These are phyloP conservation scores for Malassezia japonica DNA, from an alignment of 1,284 basidiomycete species.

Conservation along the genomic window DNA sequence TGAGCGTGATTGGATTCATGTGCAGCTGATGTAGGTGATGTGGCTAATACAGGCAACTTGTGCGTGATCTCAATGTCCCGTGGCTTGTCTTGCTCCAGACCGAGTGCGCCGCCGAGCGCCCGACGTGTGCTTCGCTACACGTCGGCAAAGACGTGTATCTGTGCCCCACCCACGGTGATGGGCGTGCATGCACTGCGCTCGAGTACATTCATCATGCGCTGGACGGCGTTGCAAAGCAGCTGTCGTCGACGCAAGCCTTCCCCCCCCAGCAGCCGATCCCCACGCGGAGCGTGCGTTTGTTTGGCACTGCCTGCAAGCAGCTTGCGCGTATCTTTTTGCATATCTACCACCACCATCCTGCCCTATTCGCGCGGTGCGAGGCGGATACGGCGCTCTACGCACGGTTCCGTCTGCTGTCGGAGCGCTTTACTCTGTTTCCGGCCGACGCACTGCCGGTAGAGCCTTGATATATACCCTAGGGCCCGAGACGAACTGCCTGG, in stretches of 20 bases:
- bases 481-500: constrained; percentile 4
- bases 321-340: constrained; percentile 91
- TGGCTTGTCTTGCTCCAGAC: constrained; percentile 75
- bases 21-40: constrained; percentile 3
- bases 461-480: neutral
- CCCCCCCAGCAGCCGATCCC: constrained; percentile 55
- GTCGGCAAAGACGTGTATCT: constrained; percentile 93
- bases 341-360: constrained; percentile 67
- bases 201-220: constrained; percentile 93
- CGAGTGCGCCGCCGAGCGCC: constrained; percentile 55
- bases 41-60: constrained; percentile 31
- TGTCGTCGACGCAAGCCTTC: constrained; percentile 82
- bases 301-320: constrained; percentile 73
- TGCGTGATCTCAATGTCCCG: constrained; percentile 80
- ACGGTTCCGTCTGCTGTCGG: constrained; percentile 73
- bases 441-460: constrained; percentile 11
- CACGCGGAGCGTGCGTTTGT: constrained; percentile 68
- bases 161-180: constrained; percentile 69
- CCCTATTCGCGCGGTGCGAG: constrained; percentile 78
- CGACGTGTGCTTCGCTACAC: constrained; percentile 86
- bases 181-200: constrained; percentile 69
- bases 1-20: constrained; percentile 22
- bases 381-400: constrained; percentile 82
- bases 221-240: constrained; percentile 82
- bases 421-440: constrained; percentile 70